phyloP scores from a whole-genome alignment of 208 protist genomes.

The Trypanosoma lewisi region DNA sequence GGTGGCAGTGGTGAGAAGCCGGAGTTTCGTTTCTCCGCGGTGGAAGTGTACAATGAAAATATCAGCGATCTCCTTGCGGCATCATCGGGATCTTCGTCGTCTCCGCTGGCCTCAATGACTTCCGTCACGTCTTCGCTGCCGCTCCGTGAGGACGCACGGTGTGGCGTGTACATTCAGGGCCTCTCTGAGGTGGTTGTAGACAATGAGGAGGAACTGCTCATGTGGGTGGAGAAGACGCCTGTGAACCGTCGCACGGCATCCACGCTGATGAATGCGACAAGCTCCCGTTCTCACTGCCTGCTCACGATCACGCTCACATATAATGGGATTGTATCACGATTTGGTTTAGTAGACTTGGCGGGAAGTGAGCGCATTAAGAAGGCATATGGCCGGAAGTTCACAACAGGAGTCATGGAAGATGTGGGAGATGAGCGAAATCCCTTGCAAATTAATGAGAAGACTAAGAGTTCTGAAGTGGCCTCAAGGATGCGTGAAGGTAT shows the following conservation, averaged over 20 bases:
- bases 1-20: too few species aligned
- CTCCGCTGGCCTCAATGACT: neutral
- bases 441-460: neutral
- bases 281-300: slow-evolving; percentile 91
- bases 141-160: slow-evolving; percentile 85
- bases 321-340: slow-evolving; percentile 57
- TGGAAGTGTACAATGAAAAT: slow-evolving; percentile 95
- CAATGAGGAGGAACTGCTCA: slow-evolving; percentile 64
- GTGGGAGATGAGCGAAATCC: neutral
- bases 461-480: slow-evolving; percentile 4
- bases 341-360: slow-evolving; percentile 94
- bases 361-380: slow-evolving; percentile 92
- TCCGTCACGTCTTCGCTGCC: slow-evolving; percentile 28
- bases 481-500: slow-evolving; percentile 90
- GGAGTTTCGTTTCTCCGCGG: slow-evolving; percentile 53
- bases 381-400: slow-evolving; percentile 41
- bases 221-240: slow-evolving; percentile 79
- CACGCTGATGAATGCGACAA: slow-evolving; percentile 91
- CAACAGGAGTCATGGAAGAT: neutral
- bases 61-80: slow-evolving; percentile 87
- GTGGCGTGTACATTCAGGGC: slow-evolving; percentile 78
- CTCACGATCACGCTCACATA: slow-evolving; percentile 85
- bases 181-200: slow-evolving; percentile 66
- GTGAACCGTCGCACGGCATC: slow-evolving; percentile 88
- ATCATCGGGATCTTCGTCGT: neutral